Percentiles rank a stretch among this genome's conserved stretches.
Evolutionary conservation across 192 early-diverging fungal genomes (phyloP).

Genomic region (Coemansia aciculifera): DNA sequence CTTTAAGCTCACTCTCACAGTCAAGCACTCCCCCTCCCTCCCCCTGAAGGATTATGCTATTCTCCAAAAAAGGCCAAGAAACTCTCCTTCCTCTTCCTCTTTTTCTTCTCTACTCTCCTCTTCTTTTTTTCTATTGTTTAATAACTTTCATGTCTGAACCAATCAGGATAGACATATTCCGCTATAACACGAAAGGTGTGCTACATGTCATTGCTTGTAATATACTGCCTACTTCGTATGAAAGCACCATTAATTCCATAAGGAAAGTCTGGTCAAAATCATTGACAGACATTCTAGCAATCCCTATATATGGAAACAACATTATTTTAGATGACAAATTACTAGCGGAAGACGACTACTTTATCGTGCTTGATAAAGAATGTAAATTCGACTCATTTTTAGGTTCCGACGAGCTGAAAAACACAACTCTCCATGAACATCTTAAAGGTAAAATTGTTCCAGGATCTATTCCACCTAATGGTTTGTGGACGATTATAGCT

Average conservation of each 20-base stretch:
- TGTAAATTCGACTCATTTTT: no score
- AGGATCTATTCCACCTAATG: not conserved
- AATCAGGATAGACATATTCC: not conserved
- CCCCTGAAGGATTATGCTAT: no score
- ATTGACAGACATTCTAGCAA: not conserved
- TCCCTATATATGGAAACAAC: not conserved
- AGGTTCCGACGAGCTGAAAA: not conserved
- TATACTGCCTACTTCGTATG: not conserved
- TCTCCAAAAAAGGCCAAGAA: no score
- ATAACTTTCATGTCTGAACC: no score
- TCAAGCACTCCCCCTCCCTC: not conserved
- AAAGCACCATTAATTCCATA: not conserved
- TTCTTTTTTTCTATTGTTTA: not conserved
- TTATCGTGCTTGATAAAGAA: not conserved
- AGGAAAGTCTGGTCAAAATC: not conserved
- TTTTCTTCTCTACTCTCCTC: not conserved
- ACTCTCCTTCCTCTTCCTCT: not conserved
- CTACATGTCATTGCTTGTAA: not conserved
- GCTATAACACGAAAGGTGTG: not conserved
- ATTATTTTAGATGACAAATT: not conserved
- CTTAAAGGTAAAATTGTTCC: not conserved
- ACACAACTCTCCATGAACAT: not conserved
- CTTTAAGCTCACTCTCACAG: not conserved
- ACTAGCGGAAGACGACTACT: not conserved
- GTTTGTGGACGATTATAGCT: not conserved